These are phyloP conservation scores for Gentiana macrophylla DNA, from an alignment of 257 asterid species.

Conservation along the genomic window DNA sequence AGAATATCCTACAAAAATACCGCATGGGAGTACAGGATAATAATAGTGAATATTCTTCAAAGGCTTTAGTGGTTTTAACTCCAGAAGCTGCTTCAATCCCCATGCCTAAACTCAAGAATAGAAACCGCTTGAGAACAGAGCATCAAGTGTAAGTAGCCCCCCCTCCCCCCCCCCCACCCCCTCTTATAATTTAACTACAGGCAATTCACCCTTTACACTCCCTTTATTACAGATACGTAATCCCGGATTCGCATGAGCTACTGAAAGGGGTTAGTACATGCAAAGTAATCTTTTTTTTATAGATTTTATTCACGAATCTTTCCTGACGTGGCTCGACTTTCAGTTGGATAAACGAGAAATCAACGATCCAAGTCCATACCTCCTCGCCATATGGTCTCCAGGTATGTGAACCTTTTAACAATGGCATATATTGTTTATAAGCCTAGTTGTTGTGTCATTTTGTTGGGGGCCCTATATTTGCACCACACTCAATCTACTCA, in stretches of 20 bases:
- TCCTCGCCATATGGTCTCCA: slow-evolving; percentile 98
- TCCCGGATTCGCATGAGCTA: slow-evolving; percentile 91
- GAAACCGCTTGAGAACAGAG: slow-evolving; percentile 89
- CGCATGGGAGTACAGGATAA: slow-evolving; percentile 2
- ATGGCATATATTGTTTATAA: neutral
- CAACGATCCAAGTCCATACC: slow-evolving; percentile 89
- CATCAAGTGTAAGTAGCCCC: slow-evolving; percentile 79
- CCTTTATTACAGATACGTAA: slow-evolving; percentile 67
- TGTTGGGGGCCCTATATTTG: too few relatives aligned
- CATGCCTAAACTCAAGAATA: slow-evolving; percentile 73
- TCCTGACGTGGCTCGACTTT: slow-evolving; percentile 12
- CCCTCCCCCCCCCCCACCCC: too few relatives aligned
- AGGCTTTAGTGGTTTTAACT: slow-evolving; percentile 77
- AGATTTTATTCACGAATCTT: slow-evolving; percentile 2
- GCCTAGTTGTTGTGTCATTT: neutral
- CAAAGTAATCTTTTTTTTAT: slow-evolving; percentile 7
- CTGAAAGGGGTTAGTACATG: slow-evolving; percentile 59
- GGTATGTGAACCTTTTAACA: slow-evolving; percentile 32
- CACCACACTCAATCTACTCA: too few relatives aligned
- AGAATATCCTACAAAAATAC: slow-evolving; percentile 40
- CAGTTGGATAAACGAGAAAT: slow-evolving; percentile 87
- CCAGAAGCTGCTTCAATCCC: slow-evolving; percentile 87
- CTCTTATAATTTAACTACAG: too few relatives aligned
- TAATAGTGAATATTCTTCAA: slow-evolving; percentile 53
- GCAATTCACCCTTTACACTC: slow-evolving; percentile 9